Evolutionary conservation across 805 yeast genomes (phyloP).

Genomic region (Sungouiella thailandica): DNA sequence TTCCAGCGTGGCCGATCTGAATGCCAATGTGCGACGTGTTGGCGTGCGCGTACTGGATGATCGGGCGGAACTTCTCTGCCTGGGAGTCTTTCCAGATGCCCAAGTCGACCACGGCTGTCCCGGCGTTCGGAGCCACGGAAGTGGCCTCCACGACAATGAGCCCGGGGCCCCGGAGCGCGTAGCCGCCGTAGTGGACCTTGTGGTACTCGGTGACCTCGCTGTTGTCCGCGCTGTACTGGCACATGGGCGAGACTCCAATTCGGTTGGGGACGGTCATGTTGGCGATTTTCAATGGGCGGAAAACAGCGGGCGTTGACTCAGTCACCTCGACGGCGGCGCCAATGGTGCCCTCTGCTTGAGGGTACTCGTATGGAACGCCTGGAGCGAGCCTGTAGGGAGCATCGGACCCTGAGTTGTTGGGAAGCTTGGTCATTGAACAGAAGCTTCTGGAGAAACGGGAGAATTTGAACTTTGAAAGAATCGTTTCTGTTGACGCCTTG

Average conservation of each 20-base stretch:
- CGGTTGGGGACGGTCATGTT: constrained; percentile 43
- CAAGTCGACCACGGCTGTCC: constrained; percentile 20
- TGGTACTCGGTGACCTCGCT: constrained; percentile 44
- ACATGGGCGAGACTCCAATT: constrained; percentile 54
- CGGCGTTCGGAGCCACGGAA: constrained; percentile 37
- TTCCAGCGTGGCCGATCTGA: not conserved
- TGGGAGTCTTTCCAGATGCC: constrained; percentile 1
- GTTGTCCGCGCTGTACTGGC: constrained; percentile 43
- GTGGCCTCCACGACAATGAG: constrained; percentile 44
- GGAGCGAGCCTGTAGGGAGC: not conserved
- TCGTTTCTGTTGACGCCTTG: too few relatives aligned
- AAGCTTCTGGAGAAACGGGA: too few relatives aligned
- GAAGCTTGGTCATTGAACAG: too few relatives aligned
- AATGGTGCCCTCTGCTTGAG: not conserved
- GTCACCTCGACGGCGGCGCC: not conserved
- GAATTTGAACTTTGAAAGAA: too few relatives aligned
- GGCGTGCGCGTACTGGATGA: not conserved
- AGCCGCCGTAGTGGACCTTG: constrained; percentile 43
- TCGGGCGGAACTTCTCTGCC: not conserved
- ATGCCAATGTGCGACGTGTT: not conserved
- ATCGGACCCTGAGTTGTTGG: too few relatives aligned
- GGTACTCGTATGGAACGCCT: not conserved
- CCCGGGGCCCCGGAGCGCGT: constrained; percentile 47
- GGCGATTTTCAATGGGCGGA: constrained; percentile 40
- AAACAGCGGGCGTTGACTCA: constrained; percentile 29